Conservation (phyloP, 2,329 filamentous ascomycete species). For the Corniculantispora saksenae region DNA sequence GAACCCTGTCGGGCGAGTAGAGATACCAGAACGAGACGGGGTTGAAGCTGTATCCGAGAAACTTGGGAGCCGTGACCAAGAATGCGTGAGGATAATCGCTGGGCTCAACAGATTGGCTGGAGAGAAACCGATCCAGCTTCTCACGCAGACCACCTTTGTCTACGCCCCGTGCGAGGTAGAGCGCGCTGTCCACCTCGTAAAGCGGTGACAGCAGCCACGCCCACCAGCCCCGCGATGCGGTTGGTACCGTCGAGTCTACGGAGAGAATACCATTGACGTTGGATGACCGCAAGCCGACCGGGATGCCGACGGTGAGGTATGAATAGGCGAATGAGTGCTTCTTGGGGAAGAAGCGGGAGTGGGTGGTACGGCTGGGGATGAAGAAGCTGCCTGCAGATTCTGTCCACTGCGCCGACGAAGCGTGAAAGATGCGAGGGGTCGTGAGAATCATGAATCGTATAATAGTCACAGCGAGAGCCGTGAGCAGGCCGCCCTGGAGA, state of each 20-base stretch:
- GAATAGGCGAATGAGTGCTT: slow-evolving; percentile 70
- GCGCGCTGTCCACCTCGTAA: slow-evolving; percentile 60
- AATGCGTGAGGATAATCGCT: slow-evolving; percentile 67
- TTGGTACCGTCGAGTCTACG: slow-evolving; percentile 29
- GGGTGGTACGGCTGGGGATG: slow-evolving; percentile 65
- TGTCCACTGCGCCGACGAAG: slow-evolving; percentile 6
- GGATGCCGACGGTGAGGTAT: slow-evolving; percentile 41
- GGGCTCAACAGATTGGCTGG: slow-evolving; percentile 56
- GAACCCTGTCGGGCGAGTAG: slow-evolving; percentile 57
- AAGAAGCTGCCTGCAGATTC: slow-evolving; percentile 47
- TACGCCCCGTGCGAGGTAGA: slow-evolving; percentile 61
- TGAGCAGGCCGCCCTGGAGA: background rate
- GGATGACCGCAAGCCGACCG: slow-evolving; percentile 4
- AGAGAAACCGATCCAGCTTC: slow-evolving; percentile 63
- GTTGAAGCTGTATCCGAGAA: slow-evolving; percentile 72
- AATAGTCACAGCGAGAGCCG: background rate
- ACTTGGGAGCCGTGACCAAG: slow-evolving; percentile 68
- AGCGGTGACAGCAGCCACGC: slow-evolving; percentile 45
- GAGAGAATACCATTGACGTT: slow-evolving; percentile 57
- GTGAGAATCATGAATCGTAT: background rate
- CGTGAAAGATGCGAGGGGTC: background rate
- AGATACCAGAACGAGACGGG: slow-evolving; percentile 80
- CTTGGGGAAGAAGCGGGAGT: slow-evolving; percentile 66
- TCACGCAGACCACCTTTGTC: slow-evolving; percentile 56
- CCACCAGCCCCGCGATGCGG: slow-evolving; percentile 22